Conservation (phyloP, 768 basidiomycete genomes). For the Hysterangium stoloniferum region DNA sequence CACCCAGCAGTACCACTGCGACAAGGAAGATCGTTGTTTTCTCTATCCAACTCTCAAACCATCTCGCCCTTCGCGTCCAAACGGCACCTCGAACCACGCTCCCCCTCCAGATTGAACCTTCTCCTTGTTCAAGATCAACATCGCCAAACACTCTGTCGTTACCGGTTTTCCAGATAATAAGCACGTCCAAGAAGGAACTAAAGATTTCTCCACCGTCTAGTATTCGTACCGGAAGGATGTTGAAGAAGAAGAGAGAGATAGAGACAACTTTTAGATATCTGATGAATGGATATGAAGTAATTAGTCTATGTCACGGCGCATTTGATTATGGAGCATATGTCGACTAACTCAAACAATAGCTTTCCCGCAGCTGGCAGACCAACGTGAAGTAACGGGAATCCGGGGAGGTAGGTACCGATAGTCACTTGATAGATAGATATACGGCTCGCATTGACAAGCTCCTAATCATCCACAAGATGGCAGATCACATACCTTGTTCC, state of each 20-base stretch:
- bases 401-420: conserved; percentile 42
- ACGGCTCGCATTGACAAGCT: no score
- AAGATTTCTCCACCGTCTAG: conserved; percentile 69
- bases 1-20: not conserved
- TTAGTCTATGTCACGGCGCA: not conserved
- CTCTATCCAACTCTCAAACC: not conserved
- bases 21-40: not conserved
- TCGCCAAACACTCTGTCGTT: not conserved
- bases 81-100: not conserved
- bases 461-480: no score
- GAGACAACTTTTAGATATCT: conserved; percentile 61
- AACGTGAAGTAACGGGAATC: conserved; percentile 18
- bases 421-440: no score
- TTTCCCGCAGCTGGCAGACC: conserved; percentile 31
- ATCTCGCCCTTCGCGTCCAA: not conserved
- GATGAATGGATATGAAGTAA: not conserved
- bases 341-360: conserved; percentile 49
- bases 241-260: conserved; percentile 77
- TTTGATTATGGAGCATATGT: conserved; percentile 11
- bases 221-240: conserved; percentile 63
- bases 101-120: no score
- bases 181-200: conserved; percentile 20
- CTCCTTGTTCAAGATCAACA: not conserved
- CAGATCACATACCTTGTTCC: conserved; percentile 52
- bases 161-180: not conserved